Evolutionary conservation across 148 eudicot species (phyloP), one percentile per base, ranked within the genome.

Genomic region (Pouteria glomerata): DNA sequence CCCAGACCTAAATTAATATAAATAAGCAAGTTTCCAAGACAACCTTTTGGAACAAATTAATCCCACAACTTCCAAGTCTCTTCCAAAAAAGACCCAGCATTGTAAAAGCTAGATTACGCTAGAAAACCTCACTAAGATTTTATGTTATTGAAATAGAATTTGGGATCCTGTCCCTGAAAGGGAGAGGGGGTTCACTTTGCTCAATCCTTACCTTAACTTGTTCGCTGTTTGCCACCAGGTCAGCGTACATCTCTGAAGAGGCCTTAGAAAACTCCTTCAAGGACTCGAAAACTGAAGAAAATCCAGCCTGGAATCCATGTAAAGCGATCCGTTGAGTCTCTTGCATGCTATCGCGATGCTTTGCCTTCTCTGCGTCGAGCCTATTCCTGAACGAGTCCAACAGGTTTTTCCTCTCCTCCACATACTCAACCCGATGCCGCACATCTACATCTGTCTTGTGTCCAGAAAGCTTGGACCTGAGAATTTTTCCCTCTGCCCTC

Each of bases 201-300:
- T 59, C 41, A 18, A 14, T 7, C 52, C 57, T 41, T 42, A 30
- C 12, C 55, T 56, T 58, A 15, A 63, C 74, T 63, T 58, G 52
- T 51, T 79, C 80, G 48, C 68, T 53, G 14, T 67, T 67, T 61
- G 79, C 37, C 68, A 83, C 75, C n/a, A 83, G 79, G 62, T 80
- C 77, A 73, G 72, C 77, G 66, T 85, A 88, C 74, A 78, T 69
- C 42, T 79, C 74, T 50, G 77, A 42, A 42, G 85, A 79, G 34
- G 72, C 87, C 74, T 74, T 73, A 0, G 87, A 81, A 67, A 85
- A 85, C 14, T 85, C 88, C 0, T 58, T 67, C 52, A 88, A 52
- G 1, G 85, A 70, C 71, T 77, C 85, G 35, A 83, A 85, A 73
- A 88, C 85, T 3, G 87, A 81, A 39, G 74, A 72, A 59, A 88